Percentiles rank a stretch among this genome's conserved stretches.
These are phyloP conservation scores for Cytospora piceicola DNA, from an alignment of 2,329 filamentous ascomycete species.

Conservation along the genomic window DNA sequence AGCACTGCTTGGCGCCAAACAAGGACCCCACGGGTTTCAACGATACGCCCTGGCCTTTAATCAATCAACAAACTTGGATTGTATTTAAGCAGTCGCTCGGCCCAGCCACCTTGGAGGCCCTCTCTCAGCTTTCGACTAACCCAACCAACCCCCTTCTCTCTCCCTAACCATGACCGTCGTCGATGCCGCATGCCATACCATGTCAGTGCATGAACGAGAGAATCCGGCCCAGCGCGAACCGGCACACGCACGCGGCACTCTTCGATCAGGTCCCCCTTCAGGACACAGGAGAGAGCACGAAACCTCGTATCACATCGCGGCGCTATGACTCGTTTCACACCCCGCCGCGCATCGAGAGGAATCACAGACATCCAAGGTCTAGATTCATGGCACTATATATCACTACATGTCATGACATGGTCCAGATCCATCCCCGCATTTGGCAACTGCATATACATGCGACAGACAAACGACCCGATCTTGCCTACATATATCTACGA, in stretches of 20 bases:
- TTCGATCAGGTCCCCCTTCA: neutral
- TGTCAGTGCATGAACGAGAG: slow-evolving; percentile 17
- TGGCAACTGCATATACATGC: neutral
- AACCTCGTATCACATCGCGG: neutral
- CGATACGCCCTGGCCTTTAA: neutral
- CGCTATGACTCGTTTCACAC: neutral
- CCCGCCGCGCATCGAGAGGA: neutral
- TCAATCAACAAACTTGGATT: neutral
- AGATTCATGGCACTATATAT: neutral
- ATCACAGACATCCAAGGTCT: neutral
- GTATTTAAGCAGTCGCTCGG: slow-evolving; percentile 2
- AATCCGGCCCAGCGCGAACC: slow-evolving; percentile 1
- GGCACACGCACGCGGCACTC: slow-evolving; percentile 15
- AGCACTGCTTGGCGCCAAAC: neutral
- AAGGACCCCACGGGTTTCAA: neutral
- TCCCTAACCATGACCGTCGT: neutral
- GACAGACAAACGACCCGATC: neutral
- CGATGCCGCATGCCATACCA: slow-evolving; percentile 2
- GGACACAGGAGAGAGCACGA: neutral
- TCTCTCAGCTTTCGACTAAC: neutral
- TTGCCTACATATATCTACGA: neutral
- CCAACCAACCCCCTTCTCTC: neutral
- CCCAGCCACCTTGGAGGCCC: slow-evolving; percentile 3
- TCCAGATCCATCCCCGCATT: neutral
- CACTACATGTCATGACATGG: neutral